Conservation (phyloP, 2,329 filamentous ascomycete species). For the Xylariaceae sp. region DNA sequence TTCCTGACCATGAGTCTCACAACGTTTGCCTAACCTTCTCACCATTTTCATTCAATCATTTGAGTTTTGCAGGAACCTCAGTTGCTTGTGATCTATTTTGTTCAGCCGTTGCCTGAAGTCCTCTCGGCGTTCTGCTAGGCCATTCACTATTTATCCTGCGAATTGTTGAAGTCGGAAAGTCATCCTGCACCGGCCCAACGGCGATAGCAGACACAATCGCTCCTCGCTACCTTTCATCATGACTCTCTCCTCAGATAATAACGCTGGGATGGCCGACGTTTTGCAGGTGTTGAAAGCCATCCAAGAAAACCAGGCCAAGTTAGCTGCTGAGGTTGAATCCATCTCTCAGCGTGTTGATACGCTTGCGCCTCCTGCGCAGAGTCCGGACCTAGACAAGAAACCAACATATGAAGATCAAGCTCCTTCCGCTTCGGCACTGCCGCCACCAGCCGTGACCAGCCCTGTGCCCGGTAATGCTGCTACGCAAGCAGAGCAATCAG, state of each 20-base stretch:
- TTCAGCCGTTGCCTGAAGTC: too few relatives aligned
- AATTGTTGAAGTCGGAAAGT: too few relatives aligned
- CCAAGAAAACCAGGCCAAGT: slow-evolving; percentile 28
- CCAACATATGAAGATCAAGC: slow-evolving; percentile 13
- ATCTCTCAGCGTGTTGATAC: slow-evolving; percentile 30
- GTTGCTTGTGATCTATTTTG: too few relatives aligned
- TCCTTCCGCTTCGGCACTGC: slow-evolving; percentile 13
- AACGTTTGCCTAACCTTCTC: too few relatives aligned
- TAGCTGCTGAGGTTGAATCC: slow-evolving; percentile 28
- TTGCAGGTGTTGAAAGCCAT: slow-evolving; percentile 29
- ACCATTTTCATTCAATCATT: too few relatives aligned
- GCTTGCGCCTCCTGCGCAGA: slow-evolving; percentile 24
- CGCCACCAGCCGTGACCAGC: slow-evolving; percentile 22
- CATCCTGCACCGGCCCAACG: too few relatives aligned
- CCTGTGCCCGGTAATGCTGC: slow-evolving; percentile 24
- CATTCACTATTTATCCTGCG: too few relatives aligned
- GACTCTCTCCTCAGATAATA: slow-evolving; percentile 19
- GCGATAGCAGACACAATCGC: too few relatives aligned
- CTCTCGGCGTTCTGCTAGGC: too few relatives aligned
- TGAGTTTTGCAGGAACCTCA: too few relatives aligned
- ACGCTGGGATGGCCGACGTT: slow-evolving; percentile 26
- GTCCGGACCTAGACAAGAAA: slow-evolving; percentile 18
- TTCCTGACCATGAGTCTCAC: not conserved
- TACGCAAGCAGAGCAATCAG: slow-evolving; percentile 38
- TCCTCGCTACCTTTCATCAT: slow-evolving; percentile 16